Evolutionary conservation across 2,329 filamentous ascomycete genomes (phyloP), one percentile per base, ranked within the genome.

Genomic region (Aspergillus alliaceus): DNA sequence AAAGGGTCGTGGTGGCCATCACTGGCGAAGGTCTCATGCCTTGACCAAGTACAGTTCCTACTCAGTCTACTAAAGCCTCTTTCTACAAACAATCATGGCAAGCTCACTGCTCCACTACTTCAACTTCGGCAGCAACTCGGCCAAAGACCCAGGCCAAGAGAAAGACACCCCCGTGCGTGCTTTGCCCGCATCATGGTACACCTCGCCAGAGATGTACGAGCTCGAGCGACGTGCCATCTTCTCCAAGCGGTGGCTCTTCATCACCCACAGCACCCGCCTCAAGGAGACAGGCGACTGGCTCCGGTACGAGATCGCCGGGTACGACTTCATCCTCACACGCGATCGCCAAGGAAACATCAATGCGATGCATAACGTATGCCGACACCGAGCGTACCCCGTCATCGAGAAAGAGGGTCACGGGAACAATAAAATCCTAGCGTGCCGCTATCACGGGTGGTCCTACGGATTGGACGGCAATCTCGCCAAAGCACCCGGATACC

Each of bases 361-460:
- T 57, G 84, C 76, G 15, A 85, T 86, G 69, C 84, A 86, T 72
- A 86, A 86, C 63, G 74, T 85, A 51, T 86, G 84, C 70, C 73
- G 83, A 6, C 84, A 86, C 66, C 79, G 84, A 3, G 84, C 84
- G 11, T 86, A 80, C 61, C 82, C 83, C 3, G 77, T 86, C 7
- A 79, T 85, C 8, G 76, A 75, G 1, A 32, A 48, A 8, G 72
- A 77, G 35, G 72, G 78, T 2, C 67, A 77, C 37, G 84, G 83
- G 6, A 78, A 77, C 54, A 75, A 74, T 53, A 77, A 71, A 59
- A 78, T 85, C 53, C 76, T 86, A 48, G 76, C 80, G 2, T 86
- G 84, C 77, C 80, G 80, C 59, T 86, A 86, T 60, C 83, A 86
- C 59, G 83, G 82, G 47, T 86, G 84, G 83, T 82, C 81, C 0